A percentile compares a stretch with the other conserved stretches of the same genome.
Evolutionary conservation across 768 basidiomycete species (phyloP).

Genomic region (Megacollybia marginata): DNA sequence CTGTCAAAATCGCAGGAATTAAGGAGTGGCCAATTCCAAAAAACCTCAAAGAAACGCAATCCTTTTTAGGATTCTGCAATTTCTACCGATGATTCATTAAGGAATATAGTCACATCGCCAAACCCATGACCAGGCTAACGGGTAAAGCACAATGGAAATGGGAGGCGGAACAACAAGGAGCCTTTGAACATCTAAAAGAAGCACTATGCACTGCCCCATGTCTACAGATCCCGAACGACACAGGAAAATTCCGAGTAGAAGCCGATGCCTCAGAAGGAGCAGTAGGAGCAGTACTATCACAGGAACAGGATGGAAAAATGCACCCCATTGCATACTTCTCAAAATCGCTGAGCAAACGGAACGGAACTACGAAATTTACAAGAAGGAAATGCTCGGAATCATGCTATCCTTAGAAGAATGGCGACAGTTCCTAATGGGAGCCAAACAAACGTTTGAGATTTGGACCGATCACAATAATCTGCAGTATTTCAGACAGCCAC

Average conservation of each 20-base stretch:
- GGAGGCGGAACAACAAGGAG: constrained; percentile 2
- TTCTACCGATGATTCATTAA: constrained; percentile 36
- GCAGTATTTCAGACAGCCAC: constrained; percentile 18
- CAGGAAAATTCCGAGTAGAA: constrained; percentile 12
- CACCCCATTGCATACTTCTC: constrained; percentile 34
- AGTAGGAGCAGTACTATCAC: constrained; percentile 19
- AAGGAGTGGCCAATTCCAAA: constrained; percentile 27
- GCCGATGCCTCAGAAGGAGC: constrained; percentile 25
- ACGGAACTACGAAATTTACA: constrained; percentile 40
- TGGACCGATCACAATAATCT: constrained; percentile 23
- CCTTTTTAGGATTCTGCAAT: constrained; percentile 37
- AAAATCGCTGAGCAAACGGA: constrained; percentile 22
- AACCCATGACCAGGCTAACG: constrained; percentile 21
- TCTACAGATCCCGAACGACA: constrained; percentile 9
- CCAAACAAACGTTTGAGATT: constrained; percentile 1
- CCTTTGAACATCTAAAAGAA: constrained; percentile 22
- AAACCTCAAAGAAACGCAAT: constrained; percentile 23
- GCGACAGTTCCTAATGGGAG: constrained; percentile 1
- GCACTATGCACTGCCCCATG: constrained; percentile 21
- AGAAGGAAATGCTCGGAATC: constrained; percentile 44
- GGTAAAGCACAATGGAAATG: constrained; percentile 18
- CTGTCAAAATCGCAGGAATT: constrained; percentile 29
- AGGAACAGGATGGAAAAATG: constrained; percentile 11
- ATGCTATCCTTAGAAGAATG: constrained; percentile 18
- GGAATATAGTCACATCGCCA: constrained; percentile 29